A percentile compares a stretch with the other conserved stretches of the same genome.
Evolutionary conservation across 2,329 filamentous ascomycete genomes (phyloP).

Genomic region (Hymenoscyphus albidus): DNA sequence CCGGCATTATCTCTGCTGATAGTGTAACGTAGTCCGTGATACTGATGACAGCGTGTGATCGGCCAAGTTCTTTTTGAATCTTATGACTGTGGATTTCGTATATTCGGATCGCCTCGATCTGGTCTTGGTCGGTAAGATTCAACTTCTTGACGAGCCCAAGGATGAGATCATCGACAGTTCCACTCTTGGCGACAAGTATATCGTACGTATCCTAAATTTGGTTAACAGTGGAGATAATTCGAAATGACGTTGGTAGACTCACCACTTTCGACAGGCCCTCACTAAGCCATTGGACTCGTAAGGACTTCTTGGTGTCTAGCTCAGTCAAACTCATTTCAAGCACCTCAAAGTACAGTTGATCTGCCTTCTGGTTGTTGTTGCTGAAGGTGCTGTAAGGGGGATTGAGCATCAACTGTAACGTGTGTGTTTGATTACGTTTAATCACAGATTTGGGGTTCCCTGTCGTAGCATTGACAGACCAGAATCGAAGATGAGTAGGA

Average conservation of each 20-base stretch:
- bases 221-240: constrained; percentile 25
- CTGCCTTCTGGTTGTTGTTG: constrained; percentile 65
- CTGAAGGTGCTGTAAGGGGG: constrained; percentile 69
- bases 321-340: constrained; percentile 92
- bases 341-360: constrained; percentile 87
- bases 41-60: constrained; percentile 69
- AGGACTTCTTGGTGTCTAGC: constrained; percentile 83
- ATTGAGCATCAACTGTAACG: constrained; percentile 73
- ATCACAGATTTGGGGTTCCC: constrained; percentile 75
- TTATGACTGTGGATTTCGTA: constrained; percentile 82
- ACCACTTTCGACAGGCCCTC: constrained; percentile 92
- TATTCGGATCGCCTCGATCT: constrained; percentile 67
- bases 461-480: constrained; percentile 72
- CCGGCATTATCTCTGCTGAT: constrained; percentile 75
- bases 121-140: constrained; percentile 68
- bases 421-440: constrained; percentile 64
- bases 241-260: constrained; percentile 31
- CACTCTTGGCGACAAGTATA: constrained; percentile 82
- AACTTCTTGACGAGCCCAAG: constrained; percentile 75
- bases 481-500: constrained; percentile 85
- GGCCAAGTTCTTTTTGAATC: constrained; percentile 72
- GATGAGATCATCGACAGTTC: constrained; percentile 74
- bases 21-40: constrained; percentile 83
- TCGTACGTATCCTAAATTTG: constrained; percentile 66
- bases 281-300: constrained; percentile 79